phyloP scores from a whole-genome alignment of 768 basidiomycete genomes.

The Lactifluus volemus region DNA sequence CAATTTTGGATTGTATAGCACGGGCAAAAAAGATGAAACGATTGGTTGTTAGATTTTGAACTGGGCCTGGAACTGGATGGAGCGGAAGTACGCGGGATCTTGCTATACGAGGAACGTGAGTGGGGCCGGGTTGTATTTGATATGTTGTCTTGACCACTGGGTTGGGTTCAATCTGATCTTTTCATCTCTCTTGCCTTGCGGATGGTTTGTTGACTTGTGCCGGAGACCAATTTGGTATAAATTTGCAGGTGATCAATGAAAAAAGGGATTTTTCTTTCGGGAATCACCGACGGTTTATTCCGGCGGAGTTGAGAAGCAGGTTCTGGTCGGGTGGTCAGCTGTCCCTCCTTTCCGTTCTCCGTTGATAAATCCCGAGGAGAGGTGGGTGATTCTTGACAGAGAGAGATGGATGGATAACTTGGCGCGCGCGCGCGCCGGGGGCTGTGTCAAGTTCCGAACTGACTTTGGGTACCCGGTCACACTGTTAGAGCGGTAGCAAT shows the following conservation, averaged over 20 bases:
- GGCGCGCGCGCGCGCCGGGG: not conserved
- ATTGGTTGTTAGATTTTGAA: constrained; percentile 54
- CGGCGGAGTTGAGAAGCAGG: not conserved
- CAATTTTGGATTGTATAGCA: not conserved
- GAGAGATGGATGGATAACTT: too few species aligned
- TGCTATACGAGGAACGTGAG: constrained; percentile 67
- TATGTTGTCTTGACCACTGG: constrained; percentile 31
- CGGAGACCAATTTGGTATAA: not conserved
- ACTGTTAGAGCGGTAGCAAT: not conserved
- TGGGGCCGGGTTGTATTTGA: constrained; percentile 71
- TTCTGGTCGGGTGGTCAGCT: not conserved
- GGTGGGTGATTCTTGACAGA: not conserved
- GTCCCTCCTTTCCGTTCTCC: too few species aligned
- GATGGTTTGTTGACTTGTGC: not conserved
- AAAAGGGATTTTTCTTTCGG: not conserved
- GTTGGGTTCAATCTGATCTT: constrained; percentile 3
- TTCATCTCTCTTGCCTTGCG: not conserved
- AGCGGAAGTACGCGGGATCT: constrained; percentile 75
- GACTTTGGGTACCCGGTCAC: not conserved
- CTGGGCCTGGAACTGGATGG: constrained; percentile 78
- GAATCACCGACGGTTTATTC: not conserved
- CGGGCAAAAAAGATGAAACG: not conserved
- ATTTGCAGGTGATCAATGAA: not conserved
- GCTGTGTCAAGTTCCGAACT: not conserved
- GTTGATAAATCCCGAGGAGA: not conserved